These are phyloP conservation scores for Tylopilus plumbeoviolaceoides DNA, from an alignment of 768 basidiomycete species.

Conservation along the genomic window DNA sequence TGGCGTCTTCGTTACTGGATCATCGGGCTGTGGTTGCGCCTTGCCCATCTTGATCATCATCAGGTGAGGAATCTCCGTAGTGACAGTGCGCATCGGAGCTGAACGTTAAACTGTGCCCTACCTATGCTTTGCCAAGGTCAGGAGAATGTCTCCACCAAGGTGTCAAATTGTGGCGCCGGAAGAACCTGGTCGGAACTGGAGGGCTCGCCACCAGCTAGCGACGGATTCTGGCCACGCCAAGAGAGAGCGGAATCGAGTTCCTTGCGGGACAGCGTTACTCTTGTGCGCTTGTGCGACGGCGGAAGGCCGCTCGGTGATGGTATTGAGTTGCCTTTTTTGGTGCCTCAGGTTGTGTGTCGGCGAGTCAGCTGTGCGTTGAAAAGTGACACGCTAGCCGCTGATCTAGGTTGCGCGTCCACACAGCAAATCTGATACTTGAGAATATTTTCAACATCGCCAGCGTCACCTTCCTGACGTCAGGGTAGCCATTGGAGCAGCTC, in stretches of 20 bases:
- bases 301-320: slow-evolving; percentile 1
- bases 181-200: background rate
- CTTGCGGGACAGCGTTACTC: background rate
- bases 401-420: background rate
- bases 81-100: too few species aligned
- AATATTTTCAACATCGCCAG: background rate
- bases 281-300: background rate
- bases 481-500: background rate
- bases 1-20: too few species aligned
- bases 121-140: too few species aligned
- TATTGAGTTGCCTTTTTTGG: slow-evolving; percentile 9
- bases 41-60: too few species aligned
- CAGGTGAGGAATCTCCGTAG: too few species aligned
- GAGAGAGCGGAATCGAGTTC: background rate
- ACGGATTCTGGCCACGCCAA: too few species aligned
- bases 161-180: background rate
- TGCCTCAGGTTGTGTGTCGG: background rate
- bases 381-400: background rate
- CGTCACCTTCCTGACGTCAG: background rate
- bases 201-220: background rate
- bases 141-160: too few species aligned
- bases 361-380: background rate
- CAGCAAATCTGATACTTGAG: background rate
- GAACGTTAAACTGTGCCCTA: too few species aligned
- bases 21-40: too few species aligned